Percentiles rank a stretch among this genome's conserved stretches.
Evolutionary conservation across 768 basidiomycete genomes (phyloP).

Genomic region (Kwoniella dendrophila): DNA sequence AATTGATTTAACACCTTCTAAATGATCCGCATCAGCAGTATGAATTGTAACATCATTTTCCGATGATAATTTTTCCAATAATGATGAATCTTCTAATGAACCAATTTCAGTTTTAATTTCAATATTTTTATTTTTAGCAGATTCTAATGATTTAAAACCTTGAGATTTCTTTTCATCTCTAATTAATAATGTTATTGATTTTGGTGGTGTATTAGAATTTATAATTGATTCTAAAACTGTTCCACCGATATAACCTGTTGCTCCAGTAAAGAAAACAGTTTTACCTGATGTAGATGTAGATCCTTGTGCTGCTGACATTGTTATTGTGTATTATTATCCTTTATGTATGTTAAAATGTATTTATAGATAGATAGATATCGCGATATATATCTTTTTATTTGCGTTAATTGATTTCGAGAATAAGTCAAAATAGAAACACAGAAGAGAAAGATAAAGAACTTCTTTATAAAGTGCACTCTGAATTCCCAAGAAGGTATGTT

Average conservation of each 20-base stretch:
- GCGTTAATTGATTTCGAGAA: background rate
- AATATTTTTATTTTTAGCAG: slow-evolving; percentile 23
- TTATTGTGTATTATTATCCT: background rate
- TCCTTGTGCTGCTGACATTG: slow-evolving; percentile 14
- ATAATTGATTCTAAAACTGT: slow-evolving; percentile 16
- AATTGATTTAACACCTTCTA: slow-evolving; percentile 42
- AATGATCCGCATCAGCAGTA: slow-evolving; percentile 50
- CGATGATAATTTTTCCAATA: slow-evolving; percentile 36
- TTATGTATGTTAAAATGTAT: background rate
- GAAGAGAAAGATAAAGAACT: too few relatives aligned
- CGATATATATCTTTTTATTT: background rate
- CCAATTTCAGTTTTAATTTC: slow-evolving; percentile 40
- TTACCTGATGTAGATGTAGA: slow-evolving; percentile 21
- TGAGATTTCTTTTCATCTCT: slow-evolving; percentile 41
- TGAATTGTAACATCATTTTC: slow-evolving; percentile 48
- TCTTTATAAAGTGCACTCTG: too few relatives aligned
- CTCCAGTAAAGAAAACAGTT: slow-evolving; percentile 28
- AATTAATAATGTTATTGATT: slow-evolving; percentile 41
- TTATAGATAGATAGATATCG: background rate
- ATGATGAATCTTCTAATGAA: slow-evolving; percentile 44
- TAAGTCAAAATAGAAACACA: background rate
- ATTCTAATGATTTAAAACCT: slow-evolving; percentile 32
- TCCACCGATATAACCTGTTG: slow-evolving; percentile 26
- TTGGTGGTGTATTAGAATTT: slow-evolving; percentile 29
- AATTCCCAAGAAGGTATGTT: too few relatives aligned